These are phyloP conservation scores for Diaporthe amygdali DNA, from an alignment of 2,329 filamentous ascomycete genomes.

Conservation along the genomic window DNA sequence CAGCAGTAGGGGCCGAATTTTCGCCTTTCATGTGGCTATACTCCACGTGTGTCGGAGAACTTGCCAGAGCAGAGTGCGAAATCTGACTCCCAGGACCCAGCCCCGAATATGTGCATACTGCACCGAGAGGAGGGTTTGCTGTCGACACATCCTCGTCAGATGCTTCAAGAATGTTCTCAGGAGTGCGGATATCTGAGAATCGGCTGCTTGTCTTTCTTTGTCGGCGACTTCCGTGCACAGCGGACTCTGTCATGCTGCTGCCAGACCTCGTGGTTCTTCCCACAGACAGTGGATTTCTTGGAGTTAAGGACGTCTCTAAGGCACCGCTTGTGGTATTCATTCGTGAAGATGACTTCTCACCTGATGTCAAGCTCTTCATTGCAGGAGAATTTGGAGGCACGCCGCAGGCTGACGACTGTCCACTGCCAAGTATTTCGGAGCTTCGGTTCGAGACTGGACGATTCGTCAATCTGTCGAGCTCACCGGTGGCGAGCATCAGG, in stretches of 20 bases:
- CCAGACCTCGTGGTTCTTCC: neutral
- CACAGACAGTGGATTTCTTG: neutral
- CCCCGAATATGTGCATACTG: too few species aligned
- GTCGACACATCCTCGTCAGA: neutral
- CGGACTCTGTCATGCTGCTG: neutral
- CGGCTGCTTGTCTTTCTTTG: constrained; percentile 11
- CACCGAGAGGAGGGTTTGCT: neutral
- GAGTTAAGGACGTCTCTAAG: neutral
- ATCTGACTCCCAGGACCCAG: neutral
- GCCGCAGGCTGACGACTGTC: neutral
- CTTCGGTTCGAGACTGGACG: neutral
- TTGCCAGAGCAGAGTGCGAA: neutral
- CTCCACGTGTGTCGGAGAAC: neutral
- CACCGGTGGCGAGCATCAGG: neutral
- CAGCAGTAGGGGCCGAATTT: fast-evolving
- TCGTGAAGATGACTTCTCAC: neutral
- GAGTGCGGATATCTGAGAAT: neutral
- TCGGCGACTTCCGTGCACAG: neutral
- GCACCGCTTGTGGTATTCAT: neutral
- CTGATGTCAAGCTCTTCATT: neutral
- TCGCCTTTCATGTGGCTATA: too few species aligned
- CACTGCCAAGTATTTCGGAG: neutral
- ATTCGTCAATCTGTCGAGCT: neutral
- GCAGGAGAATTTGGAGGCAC: neutral
- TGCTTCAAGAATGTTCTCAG: neutral